Evolutionary conservation across 2,329 filamentous ascomycete genomes (phyloP), one percentile per base, ranked within the genome.

Genomic region (Samsoniella hepiali): DNA sequence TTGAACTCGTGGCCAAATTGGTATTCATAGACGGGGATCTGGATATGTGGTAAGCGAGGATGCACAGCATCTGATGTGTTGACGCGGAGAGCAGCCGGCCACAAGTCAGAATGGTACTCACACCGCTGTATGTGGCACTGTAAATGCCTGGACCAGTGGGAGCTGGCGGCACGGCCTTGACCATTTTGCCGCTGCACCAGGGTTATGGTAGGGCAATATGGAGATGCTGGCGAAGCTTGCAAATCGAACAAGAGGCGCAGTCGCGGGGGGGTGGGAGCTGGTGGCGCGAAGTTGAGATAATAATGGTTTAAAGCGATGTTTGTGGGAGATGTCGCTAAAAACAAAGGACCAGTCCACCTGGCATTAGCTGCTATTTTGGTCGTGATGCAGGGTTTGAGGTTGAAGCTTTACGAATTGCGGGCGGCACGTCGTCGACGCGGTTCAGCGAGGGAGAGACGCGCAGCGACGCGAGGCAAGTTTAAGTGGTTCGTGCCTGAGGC

Each of bases 21-120:
- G 77, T 87, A 95, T 74, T 98, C 95, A 74, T 95, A 97, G 11
- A 98, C 94, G 42, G 94, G 94, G 66, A 97, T 93, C 92, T 97
- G 72, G 63, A 64, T 56, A 11, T 17, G 17, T 58, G 22, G 57
- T 63, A 58, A 65, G 62, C 32, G 62, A 53, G 17, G 45, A 22
- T 29, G 32, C 15, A 3, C 11, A 47, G 36, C 31, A 44, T n/a
- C 22, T 47, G 58, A 55, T 34, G 31, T 62, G 29, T 58, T 36
- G 40, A 29, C 59, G 36, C 8, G n/a, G 31, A 53, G 10, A 63
- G 42, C 58, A 59, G n/a, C 22, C 60, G 31, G 13, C 32, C 27
- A 51, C 64, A 40, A 59, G 64, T 34, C 63, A 50, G 22, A 38
- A 47, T n/a, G 9, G n/a, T 68, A 81, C 84, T 77, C 78, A 89